Conservation (phyloP, 2,329 filamentous ascomycete species). For the Talaromyces piceae region DNA sequence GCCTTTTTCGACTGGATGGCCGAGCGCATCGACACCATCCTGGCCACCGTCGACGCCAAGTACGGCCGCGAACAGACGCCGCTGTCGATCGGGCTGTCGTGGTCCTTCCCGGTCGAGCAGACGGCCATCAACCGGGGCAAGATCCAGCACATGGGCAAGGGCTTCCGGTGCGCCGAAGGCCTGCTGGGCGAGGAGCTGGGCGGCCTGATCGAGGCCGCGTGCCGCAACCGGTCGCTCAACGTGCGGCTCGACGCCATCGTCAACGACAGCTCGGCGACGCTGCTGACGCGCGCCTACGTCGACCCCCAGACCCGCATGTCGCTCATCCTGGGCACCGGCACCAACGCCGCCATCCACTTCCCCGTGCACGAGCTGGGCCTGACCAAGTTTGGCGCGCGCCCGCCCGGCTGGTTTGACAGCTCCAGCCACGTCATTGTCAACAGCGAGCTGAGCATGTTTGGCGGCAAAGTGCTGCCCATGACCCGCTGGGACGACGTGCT, state of each 20-base stretch:
- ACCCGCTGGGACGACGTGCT: conserved; percentile 57
- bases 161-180: conserved; percentile 53
- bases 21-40: conserved; percentile 48
- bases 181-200: conserved; percentile 54
- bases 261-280: conserved; percentile 56
- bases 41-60: conserved; percentile 37
- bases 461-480: conserved; percentile 47
- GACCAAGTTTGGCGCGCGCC: conserved; percentile 50
- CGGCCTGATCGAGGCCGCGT: conserved; percentile 53
- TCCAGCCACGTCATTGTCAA: conserved; percentile 58
- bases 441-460: conserved; percentile 61
- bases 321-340: conserved; percentile 58
- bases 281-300: conserved; percentile 56
- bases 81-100: conserved; percentile 55
- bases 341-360: conserved; percentile 57
- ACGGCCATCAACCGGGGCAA: conserved; percentile 52
- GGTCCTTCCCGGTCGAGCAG: conserved; percentile 61
- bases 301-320: conserved; percentile 55
- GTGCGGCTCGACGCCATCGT: conserved; percentile 56
- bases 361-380: conserved; percentile 47
- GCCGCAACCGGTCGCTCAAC: conserved; percentile 46
- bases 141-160: conserved; percentile 58
- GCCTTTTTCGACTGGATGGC: conserved; percentile 64
- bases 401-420: conserved; percentile 47
- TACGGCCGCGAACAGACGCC: conserved; percentile 31